phyloP scores from a whole-genome alignment of 345 rosid genomes.

The Pseudoturritis turrita region DNA sequence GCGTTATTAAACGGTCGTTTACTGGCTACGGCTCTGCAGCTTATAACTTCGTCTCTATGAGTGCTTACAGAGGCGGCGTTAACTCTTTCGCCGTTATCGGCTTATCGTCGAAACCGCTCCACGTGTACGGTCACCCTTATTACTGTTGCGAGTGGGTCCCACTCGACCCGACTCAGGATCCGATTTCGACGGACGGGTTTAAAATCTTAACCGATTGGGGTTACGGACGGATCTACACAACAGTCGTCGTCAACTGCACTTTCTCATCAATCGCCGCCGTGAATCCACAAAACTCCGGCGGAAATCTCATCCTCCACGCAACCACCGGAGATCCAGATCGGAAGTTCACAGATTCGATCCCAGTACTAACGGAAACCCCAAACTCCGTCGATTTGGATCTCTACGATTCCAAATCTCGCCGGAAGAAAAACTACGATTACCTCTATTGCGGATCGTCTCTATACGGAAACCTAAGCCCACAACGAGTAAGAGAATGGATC shows the following conservation, averaged over 20 bases:
- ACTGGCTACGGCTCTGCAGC: conserved; percentile 69
- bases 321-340: conserved; percentile 54
- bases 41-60: conserved; percentile 74
- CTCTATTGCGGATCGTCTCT: conserved; percentile 85
- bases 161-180: conserved; percentile 6
- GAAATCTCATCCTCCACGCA: conserved; percentile 60
- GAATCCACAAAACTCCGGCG: too few relatives aligned
- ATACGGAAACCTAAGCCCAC: conserved; percentile 76
- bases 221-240: conserved; percentile 85
- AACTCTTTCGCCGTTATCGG: conserved; percentile 70
- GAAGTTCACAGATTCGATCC: conserved; percentile 57
- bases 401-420: conserved; percentile 34
- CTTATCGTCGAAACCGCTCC: conserved; percentile 79
- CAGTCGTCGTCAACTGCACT: conserved; percentile 76
- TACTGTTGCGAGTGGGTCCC: conserved; percentile 78
- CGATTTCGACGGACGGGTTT: conserved; percentile 29
- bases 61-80: conserved; percentile 76
- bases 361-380: conserved; percentile 45
- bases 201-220: conserved; percentile 95
- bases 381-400: conserved; percentile 37
- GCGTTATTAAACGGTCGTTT: conserved; percentile 56
- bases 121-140: conserved; percentile 56
- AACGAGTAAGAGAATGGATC: conserved; percentile 79
- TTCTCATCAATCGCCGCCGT: conserved; percentile 38
- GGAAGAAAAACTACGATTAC: conserved; percentile 62